Conservation (phyloP, 257 asterid species). For the Solanum lycopersicoides region DNA sequence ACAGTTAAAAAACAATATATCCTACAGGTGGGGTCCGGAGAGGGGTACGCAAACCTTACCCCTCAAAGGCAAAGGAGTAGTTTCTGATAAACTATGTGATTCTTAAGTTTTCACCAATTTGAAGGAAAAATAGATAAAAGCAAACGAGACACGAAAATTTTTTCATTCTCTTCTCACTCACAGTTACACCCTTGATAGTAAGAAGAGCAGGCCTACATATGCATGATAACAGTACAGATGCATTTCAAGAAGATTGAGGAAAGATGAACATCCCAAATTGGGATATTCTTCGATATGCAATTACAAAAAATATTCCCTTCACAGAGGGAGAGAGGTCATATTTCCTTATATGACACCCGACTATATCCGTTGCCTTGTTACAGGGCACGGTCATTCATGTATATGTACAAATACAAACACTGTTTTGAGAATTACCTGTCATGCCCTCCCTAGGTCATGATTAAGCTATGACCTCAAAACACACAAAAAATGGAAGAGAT, state of each 20-base stretch:
- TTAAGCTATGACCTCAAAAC: neutral
- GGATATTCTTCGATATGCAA: neutral
- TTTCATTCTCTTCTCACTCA: neutral
- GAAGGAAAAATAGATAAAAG: neutral
- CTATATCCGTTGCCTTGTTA: neutral
- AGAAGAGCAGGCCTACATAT: neutral
- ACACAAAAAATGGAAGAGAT: neutral
- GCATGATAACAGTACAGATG: neutral
- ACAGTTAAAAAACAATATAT: neutral
- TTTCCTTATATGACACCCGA: neutral
- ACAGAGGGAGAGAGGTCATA: neutral
- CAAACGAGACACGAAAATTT: neutral
- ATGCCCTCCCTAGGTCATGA: neutral
- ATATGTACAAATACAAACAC: slow-evolving; percentile 7
- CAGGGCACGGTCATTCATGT: neutral
- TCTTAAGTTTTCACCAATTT: neutral
- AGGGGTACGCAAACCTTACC: neutral
- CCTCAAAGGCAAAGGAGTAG: neutral
- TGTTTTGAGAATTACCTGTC: neutral
- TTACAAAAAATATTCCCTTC: neutral
- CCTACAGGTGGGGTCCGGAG: neutral
- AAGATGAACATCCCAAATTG: neutral
- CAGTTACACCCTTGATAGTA: neutral
- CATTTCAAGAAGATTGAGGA: neutral
- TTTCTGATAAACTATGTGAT: neutral